These are phyloP conservation scores for Citrus inodora DNA, from an alignment of 345 rosid species.

Conservation along the genomic window DNA sequence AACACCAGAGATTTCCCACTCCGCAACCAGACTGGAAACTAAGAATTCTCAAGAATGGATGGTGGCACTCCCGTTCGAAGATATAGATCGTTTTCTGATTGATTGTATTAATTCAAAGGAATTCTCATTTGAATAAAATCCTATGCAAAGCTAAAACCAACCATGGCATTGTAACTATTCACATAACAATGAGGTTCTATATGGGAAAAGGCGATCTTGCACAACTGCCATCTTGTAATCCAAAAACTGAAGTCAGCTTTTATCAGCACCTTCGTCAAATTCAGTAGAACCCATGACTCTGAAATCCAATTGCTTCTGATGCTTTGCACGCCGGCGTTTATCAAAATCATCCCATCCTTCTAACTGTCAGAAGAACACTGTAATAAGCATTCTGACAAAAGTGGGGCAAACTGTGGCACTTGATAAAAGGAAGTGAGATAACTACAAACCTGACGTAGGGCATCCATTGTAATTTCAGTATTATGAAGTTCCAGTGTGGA, in stretches of 20 bases:
- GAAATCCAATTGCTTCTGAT: constrained; percentile 90
- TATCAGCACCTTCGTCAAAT: constrained; percentile 95
- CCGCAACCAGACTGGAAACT: too few relatives aligned
- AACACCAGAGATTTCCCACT: too few relatives aligned
- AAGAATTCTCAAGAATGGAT: too few relatives aligned
- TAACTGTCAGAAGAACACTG: constrained; percentile 25
- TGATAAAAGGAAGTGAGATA: neutral
- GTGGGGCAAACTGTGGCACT: neutral
- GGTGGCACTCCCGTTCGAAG: too few relatives aligned
- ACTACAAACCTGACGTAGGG: constrained; percentile 65
- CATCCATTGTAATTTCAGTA: constrained; percentile 76
- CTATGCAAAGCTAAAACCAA: neutral
- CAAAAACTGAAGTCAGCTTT: constrained; percentile 36
- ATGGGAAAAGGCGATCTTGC: neutral
- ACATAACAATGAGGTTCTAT: neutral
- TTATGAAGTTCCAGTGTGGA: constrained; percentile 82
- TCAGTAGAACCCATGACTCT: constrained; percentile 58
- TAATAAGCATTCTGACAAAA: neutral
- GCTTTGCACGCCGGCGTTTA: constrained; percentile 66
- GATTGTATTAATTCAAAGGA: too few relatives aligned
- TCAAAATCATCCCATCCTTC: constrained; percentile 87
- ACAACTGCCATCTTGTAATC: neutral
- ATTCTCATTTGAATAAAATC: neutral
- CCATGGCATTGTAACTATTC: neutral
- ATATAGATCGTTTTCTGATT: too few relatives aligned